Evolutionary conservation across 2,329 filamentous ascomycete species (phyloP).

Genomic region (Karstenula rhodostoma): DNA sequence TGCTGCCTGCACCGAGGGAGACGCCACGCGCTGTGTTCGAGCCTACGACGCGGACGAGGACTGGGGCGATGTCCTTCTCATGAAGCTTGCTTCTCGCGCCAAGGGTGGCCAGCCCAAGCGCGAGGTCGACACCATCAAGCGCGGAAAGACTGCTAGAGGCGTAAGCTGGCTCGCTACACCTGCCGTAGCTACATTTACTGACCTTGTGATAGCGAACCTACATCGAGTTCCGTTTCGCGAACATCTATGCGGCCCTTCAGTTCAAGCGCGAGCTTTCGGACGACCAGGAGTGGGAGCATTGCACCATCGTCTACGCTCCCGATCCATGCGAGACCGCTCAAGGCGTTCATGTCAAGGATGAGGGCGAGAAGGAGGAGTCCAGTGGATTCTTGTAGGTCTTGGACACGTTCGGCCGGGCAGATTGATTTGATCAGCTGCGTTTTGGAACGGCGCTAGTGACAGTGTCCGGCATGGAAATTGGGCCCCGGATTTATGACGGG

Average conservation of each 20-base stretch:
- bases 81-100: slow-evolving; percentile 49
- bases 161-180: slow-evolving; percentile 45
- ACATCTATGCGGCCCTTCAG: slow-evolving; percentile 55
- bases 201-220: slow-evolving; percentile 47
- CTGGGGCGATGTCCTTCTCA: slow-evolving; percentile 38
- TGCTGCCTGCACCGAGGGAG: slow-evolving; percentile 49
- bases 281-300: slow-evolving; percentile 57
- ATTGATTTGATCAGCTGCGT: neutral
- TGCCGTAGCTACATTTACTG: slow-evolving; percentile 11
- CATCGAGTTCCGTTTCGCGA: slow-evolving; percentile 59
- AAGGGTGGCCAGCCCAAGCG: slow-evolving; percentile 43
- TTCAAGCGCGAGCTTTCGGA: slow-evolving; percentile 53
- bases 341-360: slow-evolving; percentile 39
- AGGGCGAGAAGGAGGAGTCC: slow-evolving; percentile 18
- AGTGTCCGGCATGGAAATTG: neutral
- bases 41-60: slow-evolving; percentile 53
- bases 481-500: neutral
- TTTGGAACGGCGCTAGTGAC: neutral
- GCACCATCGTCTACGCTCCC: slow-evolving; percentile 51
- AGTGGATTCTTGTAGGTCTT: slow-evolving; percentile 1
- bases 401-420: neutral
- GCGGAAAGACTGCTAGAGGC: slow-evolving; percentile 49
- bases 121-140: slow-evolving; percentile 56
- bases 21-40: slow-evolving; percentile 57
- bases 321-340: slow-evolving; percentile 52